Percentiles rank a stretch among this genome's conserved stretches.
phyloP scores from a whole-genome alignment of 805 yeast genomes.

The Ogataea trehaloabstinens region DNA sequence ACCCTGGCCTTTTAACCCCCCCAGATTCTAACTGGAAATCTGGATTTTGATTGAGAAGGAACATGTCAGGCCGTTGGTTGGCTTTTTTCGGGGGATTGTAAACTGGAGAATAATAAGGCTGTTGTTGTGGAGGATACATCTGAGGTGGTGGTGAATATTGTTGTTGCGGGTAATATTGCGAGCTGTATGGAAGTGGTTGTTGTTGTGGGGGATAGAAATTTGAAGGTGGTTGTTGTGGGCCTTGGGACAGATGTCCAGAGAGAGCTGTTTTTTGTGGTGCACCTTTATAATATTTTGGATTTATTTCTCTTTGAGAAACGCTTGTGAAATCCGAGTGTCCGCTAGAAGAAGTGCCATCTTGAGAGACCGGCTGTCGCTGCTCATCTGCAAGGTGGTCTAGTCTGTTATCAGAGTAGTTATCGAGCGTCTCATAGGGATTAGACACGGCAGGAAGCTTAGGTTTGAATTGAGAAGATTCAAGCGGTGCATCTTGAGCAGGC shows the following conservation, averaged over 20 bases:
- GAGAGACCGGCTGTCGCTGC: slow-evolving; percentile 6
- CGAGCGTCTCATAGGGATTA: slow-evolving; percentile 11
- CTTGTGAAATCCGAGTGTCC: slow-evolving; percentile 69
- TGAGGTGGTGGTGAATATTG: slow-evolving; percentile 4
- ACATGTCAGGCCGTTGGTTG: slow-evolving; percentile 36
- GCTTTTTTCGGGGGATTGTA: slow-evolving; percentile 11
- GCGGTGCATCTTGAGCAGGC: slow-evolving; percentile 1
- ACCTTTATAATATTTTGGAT: slow-evolving; percentile 51
- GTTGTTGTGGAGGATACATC: slow-evolving; percentile 9
- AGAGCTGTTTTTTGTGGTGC: slow-evolving; percentile 24
- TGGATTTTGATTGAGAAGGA: slow-evolving; percentile 45
- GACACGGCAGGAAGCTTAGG: slow-evolving; percentile 14
- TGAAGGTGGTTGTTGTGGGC: slow-evolving; percentile 8
- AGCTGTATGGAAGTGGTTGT: slow-evolving; percentile 19
- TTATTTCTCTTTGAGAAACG: slow-evolving; percentile 73
- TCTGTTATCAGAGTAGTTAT: slow-evolving; percentile 14
- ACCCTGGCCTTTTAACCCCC: slow-evolving; percentile 16
- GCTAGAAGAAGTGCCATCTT: slow-evolving; percentile 21
- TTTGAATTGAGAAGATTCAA: slow-evolving; percentile 7
- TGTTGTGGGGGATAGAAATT: slow-evolving; percentile 2
- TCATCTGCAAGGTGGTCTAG: slow-evolving; percentile 7
- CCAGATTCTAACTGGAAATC: slow-evolving; percentile 37
- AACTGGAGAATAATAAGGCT: slow-evolving; percentile 11
- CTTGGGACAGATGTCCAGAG: slow-evolving; percentile 22
- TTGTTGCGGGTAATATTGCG: slow-evolving; percentile 22